Conservation (phyloP, 2,329 filamentous ascomycete genomes). For the Venturia carpophila region DNA sequence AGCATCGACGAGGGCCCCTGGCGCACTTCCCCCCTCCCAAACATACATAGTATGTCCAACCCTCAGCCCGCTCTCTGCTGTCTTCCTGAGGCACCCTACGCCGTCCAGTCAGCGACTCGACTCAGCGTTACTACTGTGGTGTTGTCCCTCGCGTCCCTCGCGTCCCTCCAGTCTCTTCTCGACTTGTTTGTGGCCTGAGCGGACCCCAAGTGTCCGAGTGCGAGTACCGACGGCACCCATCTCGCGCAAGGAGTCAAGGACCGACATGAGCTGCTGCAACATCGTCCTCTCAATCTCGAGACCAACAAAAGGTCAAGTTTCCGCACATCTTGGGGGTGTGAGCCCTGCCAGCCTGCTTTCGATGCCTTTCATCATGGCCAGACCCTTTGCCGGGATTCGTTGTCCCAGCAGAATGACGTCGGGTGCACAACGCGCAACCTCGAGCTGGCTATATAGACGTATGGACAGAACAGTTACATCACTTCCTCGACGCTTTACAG, state of each 20-base stretch:
- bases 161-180: neutral
- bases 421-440: neutral
- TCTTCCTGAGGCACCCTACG: too few species aligned
- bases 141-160: too few species aligned
- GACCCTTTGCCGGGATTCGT: neutral
- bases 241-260: neutral
- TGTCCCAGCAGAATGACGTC: neutral
- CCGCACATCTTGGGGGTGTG: neutral
- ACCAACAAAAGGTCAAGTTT: neutral
- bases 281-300: too few species aligned
- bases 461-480: neutral
- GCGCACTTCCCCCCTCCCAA: neutral
- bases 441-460: neutral
- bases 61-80: too few species aligned
- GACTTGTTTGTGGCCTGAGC: neutral
- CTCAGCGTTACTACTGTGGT: neutral
- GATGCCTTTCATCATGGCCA: neutral
- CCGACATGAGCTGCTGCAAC: neutral
- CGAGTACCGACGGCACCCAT: neutral
- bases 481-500: neutral
- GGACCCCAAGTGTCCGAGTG: too few species aligned
- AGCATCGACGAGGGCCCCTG: slow-evolving; percentile 6
- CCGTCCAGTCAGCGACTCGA: neutral
- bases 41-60: neutral
- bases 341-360: neutral